Base-by-base conservation (phyloP, 768 basidiomycete species). In the Serendipita vermifera region DNA sequence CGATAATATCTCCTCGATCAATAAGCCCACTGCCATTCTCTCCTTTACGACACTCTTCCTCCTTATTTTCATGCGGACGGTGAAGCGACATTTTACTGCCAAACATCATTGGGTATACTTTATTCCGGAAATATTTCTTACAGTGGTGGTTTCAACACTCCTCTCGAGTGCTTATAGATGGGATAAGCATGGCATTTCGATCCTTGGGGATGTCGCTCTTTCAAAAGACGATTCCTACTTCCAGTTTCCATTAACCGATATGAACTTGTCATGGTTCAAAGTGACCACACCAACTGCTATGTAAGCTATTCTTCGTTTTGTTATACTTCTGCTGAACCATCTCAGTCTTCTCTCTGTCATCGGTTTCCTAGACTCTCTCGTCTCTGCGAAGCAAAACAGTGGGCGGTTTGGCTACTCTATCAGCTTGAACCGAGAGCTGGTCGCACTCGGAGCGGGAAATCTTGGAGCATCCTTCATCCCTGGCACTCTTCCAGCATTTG, bases 281-380 rank as follows among this genome's bases (percentile, higher is more conserved):
- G 73, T 78, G 40, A 96, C 92, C 0, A 92, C 91, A 1, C 84
- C 86, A 1, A 90, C 87, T 1, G 85, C 90, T 3, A 77, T 87
- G 85, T 85, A 65, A 63, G 72, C 60, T 2, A 20, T 31, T n/a
- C 13, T 48, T 32, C 38, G 31, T 29, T 33, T 22, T 38, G 17
- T 29, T 15, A 46, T 38, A 7, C 17, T 17, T 35, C 27, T 32
- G 32, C 33, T 17, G 26, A 29, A 55, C 38, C 13, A 9, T 29
- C 46, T 17, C 61, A 87, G 85, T 31, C 66, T 91, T 54, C 83
- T 88, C 51, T 79, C 86, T 0, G 76, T 94, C 38, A 77, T 90
- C 20, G 96, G 96, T 1, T 96, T 93, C 67, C 72, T 99, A 59
- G 94, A 99, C 66, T 89, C 86, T 59, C 91, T 96, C 59, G 90